Percentiles rank a stretch among this genome's conserved stretches.
phyloP scores from a whole-genome alignment of 2,329 filamentous ascomycete species.

The Trichophaea hybrida region DNA sequence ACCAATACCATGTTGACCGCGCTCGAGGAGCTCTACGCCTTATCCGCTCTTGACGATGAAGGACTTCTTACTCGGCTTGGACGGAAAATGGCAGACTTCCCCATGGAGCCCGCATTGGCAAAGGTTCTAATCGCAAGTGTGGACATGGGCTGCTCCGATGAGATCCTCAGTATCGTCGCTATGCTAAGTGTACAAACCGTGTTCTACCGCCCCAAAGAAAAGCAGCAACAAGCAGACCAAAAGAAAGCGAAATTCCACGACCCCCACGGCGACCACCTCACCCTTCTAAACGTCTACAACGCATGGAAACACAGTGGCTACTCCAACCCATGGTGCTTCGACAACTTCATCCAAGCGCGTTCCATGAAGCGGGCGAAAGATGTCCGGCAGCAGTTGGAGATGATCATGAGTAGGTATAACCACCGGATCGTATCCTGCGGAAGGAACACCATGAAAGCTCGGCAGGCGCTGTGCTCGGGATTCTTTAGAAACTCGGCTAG shows the following conservation, averaged over 20 bases:
- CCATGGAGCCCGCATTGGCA: conserved; percentile 85
- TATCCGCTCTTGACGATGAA: conserved; percentile 88
- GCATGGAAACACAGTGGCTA: conserved; percentile 80
- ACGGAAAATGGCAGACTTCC: conserved; percentile 96
- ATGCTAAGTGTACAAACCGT: conserved; percentile 80
- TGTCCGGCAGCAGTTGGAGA: conserved; percentile 77
- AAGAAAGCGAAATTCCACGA: conserved; percentile 98
- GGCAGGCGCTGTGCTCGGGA: conserved; percentile 76
- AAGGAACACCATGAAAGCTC: conserved; percentile 70
- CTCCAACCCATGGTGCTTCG: conserved; percentile 83
- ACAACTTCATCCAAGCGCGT: conserved; percentile 92
- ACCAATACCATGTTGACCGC: conserved; percentile 97
- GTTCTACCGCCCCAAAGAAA: conserved; percentile 94
- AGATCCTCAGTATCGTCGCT: conserved; percentile 84
- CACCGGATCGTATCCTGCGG: conserved; percentile 74
- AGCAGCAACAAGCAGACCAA: conserved; percentile 88
- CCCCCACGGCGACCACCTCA: conserved; percentile 83
- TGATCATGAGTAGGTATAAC: conserved; percentile 85
- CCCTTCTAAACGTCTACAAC: conserved; percentile 91
- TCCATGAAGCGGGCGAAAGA: conserved; percentile 82
- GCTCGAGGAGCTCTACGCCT: conserved; percentile 82
- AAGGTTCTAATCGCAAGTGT: conserved; percentile 83
- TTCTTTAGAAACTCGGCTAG: conserved; percentile 93
- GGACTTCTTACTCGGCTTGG: conserved; percentile 81
- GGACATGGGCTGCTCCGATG: conserved; percentile 78